Percentiles rank a stretch among this genome's conserved stretches.
Conservation (phyloP, 352 stramenopile genomes). For the Pythium aristosporum region DNA sequence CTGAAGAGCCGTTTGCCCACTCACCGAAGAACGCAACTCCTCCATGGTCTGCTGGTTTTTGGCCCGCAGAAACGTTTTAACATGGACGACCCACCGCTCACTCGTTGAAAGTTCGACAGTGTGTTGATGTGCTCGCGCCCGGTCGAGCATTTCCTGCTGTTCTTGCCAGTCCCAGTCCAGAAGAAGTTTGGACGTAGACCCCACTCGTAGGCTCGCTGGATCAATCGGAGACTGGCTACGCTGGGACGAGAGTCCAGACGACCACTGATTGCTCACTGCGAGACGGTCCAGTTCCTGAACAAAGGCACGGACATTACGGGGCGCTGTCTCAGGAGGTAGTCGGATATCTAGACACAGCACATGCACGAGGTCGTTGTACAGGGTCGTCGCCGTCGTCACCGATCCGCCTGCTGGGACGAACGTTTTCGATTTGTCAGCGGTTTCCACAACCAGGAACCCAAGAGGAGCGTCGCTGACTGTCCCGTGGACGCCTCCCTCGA, state of each 20-base stretch:
- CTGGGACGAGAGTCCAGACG: constrained; percentile 2
- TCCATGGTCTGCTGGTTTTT: constrained; percentile 33
- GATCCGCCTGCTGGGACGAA: constrained; percentile 65
- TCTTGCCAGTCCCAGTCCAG: constrained; percentile 11
- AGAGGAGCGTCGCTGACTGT: constrained; percentile 57
- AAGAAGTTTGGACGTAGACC: background rate
- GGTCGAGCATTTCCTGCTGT: constrained; percentile 44
- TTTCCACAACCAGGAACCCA: constrained; percentile 66
- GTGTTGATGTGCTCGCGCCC: constrained; percentile 30
- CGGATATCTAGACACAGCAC: constrained; percentile 52
- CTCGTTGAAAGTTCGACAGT: constrained; percentile 47
- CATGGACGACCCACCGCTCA: constrained; percentile 55
- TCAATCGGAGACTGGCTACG: background rate
- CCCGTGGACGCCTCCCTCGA: constrained; percentile 45
- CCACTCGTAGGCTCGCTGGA: constrained; percentile 19
- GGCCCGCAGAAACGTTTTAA: constrained; percentile 54
- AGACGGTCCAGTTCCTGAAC: constrained; percentile 65
- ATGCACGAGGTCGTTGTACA: constrained; percentile 55
- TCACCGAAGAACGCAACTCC: constrained; percentile 43
- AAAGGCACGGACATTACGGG: constrained; percentile 46
- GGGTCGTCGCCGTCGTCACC: constrained; percentile 46
- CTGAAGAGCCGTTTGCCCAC: constrained; percentile 22
- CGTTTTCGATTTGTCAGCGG: constrained; percentile 53
- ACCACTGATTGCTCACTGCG: constrained; percentile 13
- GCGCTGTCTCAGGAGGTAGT: constrained; percentile 35